Percentiles rank a stretch among this genome's conserved stretches.
phyloP scores from a whole-genome alignment of 192 early-diverging fungal species.

The Backusella circina region DNA sequence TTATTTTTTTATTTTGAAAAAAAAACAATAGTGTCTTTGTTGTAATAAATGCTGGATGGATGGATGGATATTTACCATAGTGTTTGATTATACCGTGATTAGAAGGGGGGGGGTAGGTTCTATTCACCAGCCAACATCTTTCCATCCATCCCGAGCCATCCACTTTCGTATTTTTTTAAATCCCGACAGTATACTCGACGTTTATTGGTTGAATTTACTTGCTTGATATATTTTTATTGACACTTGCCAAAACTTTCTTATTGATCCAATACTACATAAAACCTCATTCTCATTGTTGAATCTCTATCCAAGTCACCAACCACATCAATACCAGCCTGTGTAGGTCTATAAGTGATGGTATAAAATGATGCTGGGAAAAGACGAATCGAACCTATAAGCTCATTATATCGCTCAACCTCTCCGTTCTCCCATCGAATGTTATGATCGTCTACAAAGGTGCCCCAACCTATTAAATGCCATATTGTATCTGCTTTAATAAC shows the following conservation, averaged over 20 bases:
- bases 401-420: neutral
- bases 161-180: neutral
- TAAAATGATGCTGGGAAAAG: conserved; percentile 27
- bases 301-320: conserved; percentile 1
- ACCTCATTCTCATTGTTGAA: conserved; percentile 8
- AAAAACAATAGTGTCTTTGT: neutral
- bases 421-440: conserved; percentile 20
- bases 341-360: conserved; percentile 9
- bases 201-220: neutral
- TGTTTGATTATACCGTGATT: conserved; percentile 2
- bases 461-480: conserved; percentile 34
- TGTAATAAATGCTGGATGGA: neutral
- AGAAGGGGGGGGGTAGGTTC: neutral
- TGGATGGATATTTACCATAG: conserved; percentile 3
- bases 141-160: neutral
- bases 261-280: conserved; percentile 24
- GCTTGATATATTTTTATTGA: neutral
- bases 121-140: neutral
- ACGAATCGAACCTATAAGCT: neutral
- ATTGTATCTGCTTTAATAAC: neutral
- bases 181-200: neutral
- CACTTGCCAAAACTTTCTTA: neutral
- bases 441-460: conserved; percentile 12
- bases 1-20: neutral
- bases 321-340: neutral